phyloP scores from a whole-genome alignment of 2,329 filamentous ascomycete species.

The Aspergillus sp. region DNA sequence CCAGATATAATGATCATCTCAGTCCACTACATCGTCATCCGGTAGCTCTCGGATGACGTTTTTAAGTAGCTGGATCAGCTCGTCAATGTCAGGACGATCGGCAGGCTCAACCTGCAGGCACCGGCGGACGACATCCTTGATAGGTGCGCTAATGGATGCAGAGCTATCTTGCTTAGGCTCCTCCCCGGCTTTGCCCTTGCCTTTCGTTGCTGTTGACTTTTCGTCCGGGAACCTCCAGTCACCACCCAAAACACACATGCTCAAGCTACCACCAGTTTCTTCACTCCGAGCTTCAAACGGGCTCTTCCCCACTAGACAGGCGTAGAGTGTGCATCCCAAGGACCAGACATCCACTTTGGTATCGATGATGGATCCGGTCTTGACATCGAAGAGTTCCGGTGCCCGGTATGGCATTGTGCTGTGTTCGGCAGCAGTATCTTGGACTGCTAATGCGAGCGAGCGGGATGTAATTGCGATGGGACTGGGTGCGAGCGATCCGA shows the following conservation, averaged over 20 bases:
- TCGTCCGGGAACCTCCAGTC: constrained; percentile 98
- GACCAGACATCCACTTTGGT: constrained; percentile 99
- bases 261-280: constrained; percentile 91
- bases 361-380: constrained; percentile 86
- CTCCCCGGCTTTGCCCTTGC: constrained; percentile 52
- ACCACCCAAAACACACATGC: constrained; percentile 86
- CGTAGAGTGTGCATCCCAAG: constrained; percentile 94
- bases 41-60: constrained; percentile 67
- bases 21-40: constrained; percentile 53
- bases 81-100: constrained; percentile 83
- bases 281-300: constrained; percentile 95
- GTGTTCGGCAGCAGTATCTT: constrained; percentile 93
- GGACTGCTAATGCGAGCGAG: constrained; percentile 84
- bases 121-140: constrained; percentile 82
- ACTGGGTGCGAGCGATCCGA: constrained; percentile 84
- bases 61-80: constrained; percentile 78
- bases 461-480: constrained; percentile 88
- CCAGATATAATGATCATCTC: constrained; percentile 14
- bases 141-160: constrained; percentile 70
- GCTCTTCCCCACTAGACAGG: constrained; percentile 92
- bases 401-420: constrained; percentile 98
- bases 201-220: constrained; percentile 59
- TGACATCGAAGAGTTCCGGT: constrained; percentile 96
- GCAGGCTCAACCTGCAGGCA: constrained; percentile 84
- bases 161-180: constrained; percentile 39